phyloP scores from a whole-genome alignment of 1,284 basidiomycete genomes.

The Cryptococcus sp. region DNA sequence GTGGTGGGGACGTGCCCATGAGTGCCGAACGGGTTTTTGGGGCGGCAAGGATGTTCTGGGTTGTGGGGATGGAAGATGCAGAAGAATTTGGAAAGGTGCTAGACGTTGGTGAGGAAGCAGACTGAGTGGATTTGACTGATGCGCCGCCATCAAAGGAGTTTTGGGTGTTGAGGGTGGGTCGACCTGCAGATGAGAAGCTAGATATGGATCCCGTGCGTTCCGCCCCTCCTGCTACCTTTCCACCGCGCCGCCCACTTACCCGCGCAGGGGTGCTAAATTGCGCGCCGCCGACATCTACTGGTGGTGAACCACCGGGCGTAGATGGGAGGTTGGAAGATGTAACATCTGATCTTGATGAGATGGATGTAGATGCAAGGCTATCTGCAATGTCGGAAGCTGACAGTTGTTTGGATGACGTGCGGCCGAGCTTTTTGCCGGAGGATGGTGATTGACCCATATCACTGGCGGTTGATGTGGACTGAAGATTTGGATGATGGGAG shows the following conservation, averaged over 20 bases:
- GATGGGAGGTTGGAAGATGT: conserved; percentile 6
- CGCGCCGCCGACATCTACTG: conserved; percentile 20
- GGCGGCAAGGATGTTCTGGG: conserved; percentile 52
- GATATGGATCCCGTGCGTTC: conserved; percentile 23
- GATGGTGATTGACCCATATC: conserved; percentile 52
- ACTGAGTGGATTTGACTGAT: conserved; percentile 17
- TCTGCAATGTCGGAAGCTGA: conserved; percentile 48
- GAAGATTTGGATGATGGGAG: neutral
- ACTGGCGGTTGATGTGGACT: neutral
- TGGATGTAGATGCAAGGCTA: conserved; percentile 37
- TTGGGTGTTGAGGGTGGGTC: conserved; percentile 14
- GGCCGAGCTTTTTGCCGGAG: conserved; percentile 50
- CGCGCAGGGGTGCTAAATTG: conserved; percentile 20
- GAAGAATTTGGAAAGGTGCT: conserved; percentile 16
- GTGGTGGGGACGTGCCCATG: conserved; percentile 41
- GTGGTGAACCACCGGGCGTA: conserved; percentile 16
- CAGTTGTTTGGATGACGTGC: conserved; percentile 54
- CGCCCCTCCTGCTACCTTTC: conserved; percentile 2
- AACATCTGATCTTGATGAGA: conserved; percentile 16
- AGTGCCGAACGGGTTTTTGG: conserved; percentile 28
- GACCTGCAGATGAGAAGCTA: conserved; percentile 22
- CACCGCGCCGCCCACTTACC: conserved; percentile 10
- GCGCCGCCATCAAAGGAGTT: conserved; percentile 20
- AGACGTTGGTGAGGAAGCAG: conserved; percentile 18
- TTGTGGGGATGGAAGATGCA: conserved; percentile 41